These are phyloP conservation scores for Candida arabinofermentans DNA, from an alignment of 805 yeast species.

Conservation along the genomic window DNA sequence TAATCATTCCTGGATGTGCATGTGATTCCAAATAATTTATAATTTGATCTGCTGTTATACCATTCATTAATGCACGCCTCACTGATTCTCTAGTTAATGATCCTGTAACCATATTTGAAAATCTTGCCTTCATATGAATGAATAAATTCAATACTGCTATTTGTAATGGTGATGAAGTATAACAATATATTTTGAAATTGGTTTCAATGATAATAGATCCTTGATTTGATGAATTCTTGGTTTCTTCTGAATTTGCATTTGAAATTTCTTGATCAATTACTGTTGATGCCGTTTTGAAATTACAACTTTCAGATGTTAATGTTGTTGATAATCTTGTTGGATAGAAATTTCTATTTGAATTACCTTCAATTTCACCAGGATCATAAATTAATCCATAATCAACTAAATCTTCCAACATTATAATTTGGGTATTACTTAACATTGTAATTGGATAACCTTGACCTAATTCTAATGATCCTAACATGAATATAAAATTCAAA, in stretches of 20 bases:
- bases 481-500: constrained; percentile 84
- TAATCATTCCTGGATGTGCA: constrained; percentile 89
- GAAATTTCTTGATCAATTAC: constrained; percentile 68
- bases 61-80: constrained; percentile 75
- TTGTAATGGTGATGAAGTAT: constrained; percentile 90
- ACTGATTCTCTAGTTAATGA: constrained; percentile 90
- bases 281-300: constrained; percentile 66
- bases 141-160: constrained; percentile 88
- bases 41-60: constrained; percentile 94
- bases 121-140: constrained; percentile 80
- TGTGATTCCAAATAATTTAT: constrained; percentile 84
- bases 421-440: constrained; percentile 73
- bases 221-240: constrained; percentile 4
- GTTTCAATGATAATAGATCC: constrained; percentile 91
- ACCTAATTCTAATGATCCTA: constrained; percentile 90
- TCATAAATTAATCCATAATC: constrained; percentile 87
- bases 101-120: constrained; percentile 90
- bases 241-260: constrained; percentile 17
- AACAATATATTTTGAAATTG: constrained; percentile 88
- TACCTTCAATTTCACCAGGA: constrained; percentile 13
- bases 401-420: constrained; percentile 82
- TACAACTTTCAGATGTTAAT: constrained; percentile 76
- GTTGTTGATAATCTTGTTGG: constrained; percentile 91
- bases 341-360: constrained; percentile 59
- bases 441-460: constrained; percentile 72